phyloP scores from a whole-genome alignment of 2,329 filamentous ascomycete genomes.

The Clathrospora elynae region DNA sequence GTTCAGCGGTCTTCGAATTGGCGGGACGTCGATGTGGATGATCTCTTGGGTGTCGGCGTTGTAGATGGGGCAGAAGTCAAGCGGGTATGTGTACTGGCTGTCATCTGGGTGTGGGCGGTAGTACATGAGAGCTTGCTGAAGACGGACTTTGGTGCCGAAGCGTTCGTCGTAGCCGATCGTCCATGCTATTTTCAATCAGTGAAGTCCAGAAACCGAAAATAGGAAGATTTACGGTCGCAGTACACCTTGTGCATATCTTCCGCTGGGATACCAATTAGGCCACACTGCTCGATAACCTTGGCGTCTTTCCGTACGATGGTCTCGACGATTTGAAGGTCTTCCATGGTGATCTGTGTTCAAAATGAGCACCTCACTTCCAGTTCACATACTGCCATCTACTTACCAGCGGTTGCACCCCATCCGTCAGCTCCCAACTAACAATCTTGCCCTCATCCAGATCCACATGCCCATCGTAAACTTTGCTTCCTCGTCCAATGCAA shows the following conservation, averaged over 20 bases:
- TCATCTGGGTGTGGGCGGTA: conserved; percentile 85
- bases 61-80: conserved; percentile 94
- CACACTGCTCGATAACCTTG: conserved; percentile 89
- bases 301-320: conserved; percentile 74
- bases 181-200: conserved; percentile 64
- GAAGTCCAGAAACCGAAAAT: not conserved
- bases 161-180: conserved; percentile 94
- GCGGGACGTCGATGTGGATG: conserved; percentile 82
- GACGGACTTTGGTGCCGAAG: conserved; percentile 75
- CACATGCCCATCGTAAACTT: conserved; percentile 81
- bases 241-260: conserved; percentile 95
- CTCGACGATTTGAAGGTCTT: conserved; percentile 84
- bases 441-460: conserved; percentile 71
- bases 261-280: conserved; percentile 76
- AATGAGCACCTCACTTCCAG: conserved; percentile 1
- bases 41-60: conserved; percentile 79
- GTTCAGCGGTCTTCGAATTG: conserved; percentile 74
- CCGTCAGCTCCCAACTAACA: conserved; percentile 73
- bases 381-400: conserved; percentile 28
- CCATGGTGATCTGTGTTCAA: conserved; percentile 75
- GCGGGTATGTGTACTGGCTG: conserved; percentile 86
- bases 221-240: conserved; percentile 73
- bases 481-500: conserved; percentile 76
- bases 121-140: conserved; percentile 96
- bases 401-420: conserved; percentile 80